Conservation (phyloP, 768 basidiomycete genomes). For the Mycena sanguinolenta region DNA sequence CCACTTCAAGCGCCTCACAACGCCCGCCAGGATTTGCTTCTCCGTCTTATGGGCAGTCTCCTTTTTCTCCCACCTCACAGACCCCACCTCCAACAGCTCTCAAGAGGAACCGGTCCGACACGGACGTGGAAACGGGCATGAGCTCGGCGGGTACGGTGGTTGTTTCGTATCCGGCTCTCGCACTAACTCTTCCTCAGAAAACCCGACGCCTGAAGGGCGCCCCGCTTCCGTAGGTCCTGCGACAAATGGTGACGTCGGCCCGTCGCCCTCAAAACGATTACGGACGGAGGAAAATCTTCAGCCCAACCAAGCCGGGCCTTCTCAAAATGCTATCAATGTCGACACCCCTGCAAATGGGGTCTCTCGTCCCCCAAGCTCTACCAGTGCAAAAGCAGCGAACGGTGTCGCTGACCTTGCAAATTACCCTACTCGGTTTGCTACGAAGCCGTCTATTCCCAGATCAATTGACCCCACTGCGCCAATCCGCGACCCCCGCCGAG, state of each 20-base stretch:
- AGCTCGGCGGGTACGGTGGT: slow-evolving; percentile 37
- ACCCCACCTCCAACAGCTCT: slow-evolving; percentile 67
- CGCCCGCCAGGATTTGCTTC: slow-evolving; percentile 65
- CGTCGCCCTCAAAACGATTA: slow-evolving; percentile 79
- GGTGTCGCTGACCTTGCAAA: slow-evolving; percentile 55
- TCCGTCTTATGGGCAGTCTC: slow-evolving; percentile 67
- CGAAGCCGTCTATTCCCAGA: slow-evolving; percentile 69
- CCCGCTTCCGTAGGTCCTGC: slow-evolving; percentile 65
- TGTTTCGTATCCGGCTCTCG: slow-evolving; percentile 37
- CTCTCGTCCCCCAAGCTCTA: slow-evolving; percentile 61
- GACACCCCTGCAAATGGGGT: slow-evolving; percentile 58
- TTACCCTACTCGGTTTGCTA: slow-evolving; percentile 72
- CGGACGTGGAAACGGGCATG: slow-evolving; percentile 65
- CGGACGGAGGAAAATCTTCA: slow-evolving; percentile 67
- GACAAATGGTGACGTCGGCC: slow-evolving; percentile 69
- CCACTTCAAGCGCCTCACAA: slow-evolving; percentile 71
- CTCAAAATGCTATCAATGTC: slow-evolving; percentile 45
- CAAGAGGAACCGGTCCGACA: slow-evolving; percentile 76
- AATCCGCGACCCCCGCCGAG: slow-evolving; percentile 68
- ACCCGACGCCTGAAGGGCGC: slow-evolving; percentile 63
- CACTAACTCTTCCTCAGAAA: slow-evolving; percentile 52
- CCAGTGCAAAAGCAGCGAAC: slow-evolving; percentile 59
- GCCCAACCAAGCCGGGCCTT: slow-evolving; percentile 49
- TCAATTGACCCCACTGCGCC: slow-evolving; percentile 66
- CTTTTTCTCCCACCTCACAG: slow-evolving; percentile 59